phyloP scores from a whole-genome alignment of 768 basidiomycete species.

The Phylloporus rhodoxanthus region DNA sequence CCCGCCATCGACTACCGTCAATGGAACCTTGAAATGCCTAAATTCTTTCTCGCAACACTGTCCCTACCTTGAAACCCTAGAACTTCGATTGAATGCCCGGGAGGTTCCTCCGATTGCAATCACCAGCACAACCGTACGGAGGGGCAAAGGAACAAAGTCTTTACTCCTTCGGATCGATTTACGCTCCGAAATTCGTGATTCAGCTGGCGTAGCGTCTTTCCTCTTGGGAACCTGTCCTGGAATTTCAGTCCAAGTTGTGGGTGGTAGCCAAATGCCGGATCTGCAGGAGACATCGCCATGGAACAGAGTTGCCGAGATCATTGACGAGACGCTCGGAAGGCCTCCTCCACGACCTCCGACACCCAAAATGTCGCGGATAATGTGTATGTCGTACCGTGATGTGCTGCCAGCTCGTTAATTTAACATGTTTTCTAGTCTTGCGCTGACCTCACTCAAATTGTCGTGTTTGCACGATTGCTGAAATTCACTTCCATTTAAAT shows the following conservation, averaged over 20 bases:
- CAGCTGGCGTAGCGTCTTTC: conserved; percentile 9
- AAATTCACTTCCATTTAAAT: not conserved
- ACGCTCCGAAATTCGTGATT: conserved; percentile 18
- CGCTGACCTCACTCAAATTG: not conserved
- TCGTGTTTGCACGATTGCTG: not conserved
- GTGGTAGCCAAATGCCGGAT: conserved; percentile 4
- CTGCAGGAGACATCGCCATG: conserved; percentile 17
- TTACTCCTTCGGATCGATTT: conserved; percentile 9
- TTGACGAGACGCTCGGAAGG: conserved; percentile 14
- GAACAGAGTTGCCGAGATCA: conserved; percentile 16
- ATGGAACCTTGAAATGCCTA: not conserved
- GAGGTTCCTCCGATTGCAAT: conserved; percentile 6
- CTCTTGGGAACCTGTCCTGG: conserved; percentile 7
- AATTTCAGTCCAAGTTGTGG: conserved; percentile 2
- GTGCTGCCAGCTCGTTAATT: not conserved
- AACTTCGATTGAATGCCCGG: conserved; percentile 17
- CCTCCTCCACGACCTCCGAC: conserved; percentile 2
- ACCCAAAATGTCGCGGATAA: conserved; percentile 6
- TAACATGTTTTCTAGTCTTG: conserved; percentile 3
- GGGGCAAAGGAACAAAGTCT: conserved; percentile 4
- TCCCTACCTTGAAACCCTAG: conserved; percentile 13
- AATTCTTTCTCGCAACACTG: conserved; percentile 10
- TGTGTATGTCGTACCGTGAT: conserved; percentile 12
- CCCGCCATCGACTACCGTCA: not conserved
- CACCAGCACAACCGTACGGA: not conserved